Evolutionary conservation across 192 early-diverging fungal species (phyloP).

Genomic region (Radiomyces spectabilis): DNA sequence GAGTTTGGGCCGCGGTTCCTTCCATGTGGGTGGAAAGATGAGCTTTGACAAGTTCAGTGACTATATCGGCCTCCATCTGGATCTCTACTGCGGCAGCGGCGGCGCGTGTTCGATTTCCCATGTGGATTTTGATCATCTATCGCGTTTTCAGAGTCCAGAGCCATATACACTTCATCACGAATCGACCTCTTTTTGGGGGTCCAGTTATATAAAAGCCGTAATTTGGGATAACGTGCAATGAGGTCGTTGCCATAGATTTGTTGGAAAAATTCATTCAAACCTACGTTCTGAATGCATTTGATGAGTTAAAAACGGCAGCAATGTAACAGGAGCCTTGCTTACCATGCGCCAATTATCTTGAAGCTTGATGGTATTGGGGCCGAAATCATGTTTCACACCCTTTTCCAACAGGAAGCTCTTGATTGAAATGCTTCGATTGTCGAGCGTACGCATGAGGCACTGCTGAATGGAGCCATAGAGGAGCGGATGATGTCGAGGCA

Average conservation of each 20-base stretch:
- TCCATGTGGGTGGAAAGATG: constrained; percentile 21
- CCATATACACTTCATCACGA: no score
- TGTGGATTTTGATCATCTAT: no score
- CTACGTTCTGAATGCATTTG: constrained; percentile 28
- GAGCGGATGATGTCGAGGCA: constrained; percentile 17
- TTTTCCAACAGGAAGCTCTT: constrained; percentile 18
- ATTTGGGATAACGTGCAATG: constrained; percentile 11
- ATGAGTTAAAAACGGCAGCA: no score
- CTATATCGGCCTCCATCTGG: constrained; percentile 29
- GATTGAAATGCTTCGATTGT: constrained; percentile 11
- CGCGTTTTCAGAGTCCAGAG: no score
- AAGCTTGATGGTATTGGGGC: constrained; percentile 40
- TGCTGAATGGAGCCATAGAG: constrained; percentile 45
- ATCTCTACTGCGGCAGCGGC: constrained; percentile 16
- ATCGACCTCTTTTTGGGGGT: no score
- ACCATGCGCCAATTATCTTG: constrained; percentile 51
- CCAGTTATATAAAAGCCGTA: not conserved
- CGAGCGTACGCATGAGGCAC: constrained; percentile 34
- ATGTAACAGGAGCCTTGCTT: no score
- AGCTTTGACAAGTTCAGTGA: constrained; percentile 23
- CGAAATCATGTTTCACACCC: constrained; percentile 28
- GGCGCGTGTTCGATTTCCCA: not conserved
- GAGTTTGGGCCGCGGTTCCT: not conserved
- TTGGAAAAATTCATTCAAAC: constrained; percentile 41
- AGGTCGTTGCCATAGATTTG: constrained; percentile 36